Evolutionary conservation across 148 eudicot genomes (phyloP).

Genomic region (Rhododendron vialii): DNA sequence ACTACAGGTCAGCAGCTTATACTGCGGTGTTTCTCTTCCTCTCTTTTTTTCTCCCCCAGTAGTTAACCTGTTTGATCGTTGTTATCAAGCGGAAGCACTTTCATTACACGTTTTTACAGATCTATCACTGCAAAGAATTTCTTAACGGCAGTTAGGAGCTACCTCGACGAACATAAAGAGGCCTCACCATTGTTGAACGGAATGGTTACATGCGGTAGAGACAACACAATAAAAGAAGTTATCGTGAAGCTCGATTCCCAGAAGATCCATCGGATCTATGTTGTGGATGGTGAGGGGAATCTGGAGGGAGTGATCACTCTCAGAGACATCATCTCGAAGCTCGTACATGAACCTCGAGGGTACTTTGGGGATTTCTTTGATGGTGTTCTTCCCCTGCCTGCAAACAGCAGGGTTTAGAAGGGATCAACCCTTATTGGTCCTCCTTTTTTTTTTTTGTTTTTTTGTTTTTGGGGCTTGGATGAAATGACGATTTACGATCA

Average conservation of each 20-base stretch:
- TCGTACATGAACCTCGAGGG: slow-evolving; percentile 85
- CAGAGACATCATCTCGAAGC: slow-evolving; percentile 92
- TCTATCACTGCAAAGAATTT: slow-evolving; percentile 91
- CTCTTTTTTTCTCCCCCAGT: not conserved
- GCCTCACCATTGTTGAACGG: slow-evolving; percentile 39
- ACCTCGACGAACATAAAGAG: slow-evolving; percentile 50
- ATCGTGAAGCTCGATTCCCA: slow-evolving; percentile 64
- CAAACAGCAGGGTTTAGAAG: slow-evolving; percentile 56
- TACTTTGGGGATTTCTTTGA: slow-evolving; percentile 97
- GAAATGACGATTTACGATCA: not conserved
- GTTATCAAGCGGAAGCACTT: not conserved
- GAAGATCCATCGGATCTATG: slow-evolving; percentile 82
- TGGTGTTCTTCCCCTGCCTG: slow-evolving; percentile 70
- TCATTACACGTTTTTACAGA: slow-evolving; percentile 31
- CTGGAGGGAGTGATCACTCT: slow-evolving; percentile 83
- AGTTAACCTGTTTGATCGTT: not conserved
- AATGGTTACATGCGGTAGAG: slow-evolving; percentile 64
- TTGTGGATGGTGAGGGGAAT: slow-evolving; percentile 58
- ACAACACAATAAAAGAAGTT: slow-evolving; percentile 60
- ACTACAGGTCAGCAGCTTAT: slow-evolving; percentile 53
- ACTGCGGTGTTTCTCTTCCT: not conserved
- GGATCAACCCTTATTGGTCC: not conserved
- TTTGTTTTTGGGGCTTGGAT: not conserved
- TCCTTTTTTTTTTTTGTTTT: not conserved
- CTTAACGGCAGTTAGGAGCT: slow-evolving; percentile 64